Conservation (phyloP, 2,329 filamentous ascomycete genomes). For the Zymoseptoria ardabiliae region DNA sequence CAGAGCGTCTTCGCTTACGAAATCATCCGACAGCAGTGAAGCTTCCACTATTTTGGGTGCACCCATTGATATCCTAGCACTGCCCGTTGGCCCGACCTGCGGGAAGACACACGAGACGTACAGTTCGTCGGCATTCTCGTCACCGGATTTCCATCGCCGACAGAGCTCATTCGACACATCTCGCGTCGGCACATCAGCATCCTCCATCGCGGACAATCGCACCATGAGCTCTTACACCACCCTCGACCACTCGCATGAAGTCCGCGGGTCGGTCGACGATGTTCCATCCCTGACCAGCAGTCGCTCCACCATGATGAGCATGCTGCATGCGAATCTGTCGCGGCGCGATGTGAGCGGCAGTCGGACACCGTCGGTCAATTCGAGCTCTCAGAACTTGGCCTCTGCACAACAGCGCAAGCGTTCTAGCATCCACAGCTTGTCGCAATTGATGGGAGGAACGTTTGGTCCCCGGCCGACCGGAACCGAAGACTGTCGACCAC, state of each 20-base stretch:
- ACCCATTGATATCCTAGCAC: conserved; percentile 29
- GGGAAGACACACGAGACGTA: conserved; percentile 59
- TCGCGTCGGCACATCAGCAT: conserved; percentile 66
- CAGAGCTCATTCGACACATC: conserved; percentile 63
- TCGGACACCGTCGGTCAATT: conserved; percentile 35
- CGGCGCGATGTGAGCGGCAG: conserved; percentile 31
- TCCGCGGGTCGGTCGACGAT: conserved; percentile 64
- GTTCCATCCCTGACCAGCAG: conserved; percentile 69
- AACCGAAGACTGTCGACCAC: conserved; percentile 28
- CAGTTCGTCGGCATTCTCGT: conserved; percentile 52
- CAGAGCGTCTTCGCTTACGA: conserved; percentile 41
- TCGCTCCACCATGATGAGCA: conserved; percentile 66
- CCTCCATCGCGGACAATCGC: conserved; percentile 63
- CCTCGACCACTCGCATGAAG: conserved; percentile 66
- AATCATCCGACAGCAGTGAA: conserved; percentile 44
- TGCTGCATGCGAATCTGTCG: conserved; percentile 47
- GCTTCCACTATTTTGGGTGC: conserved; percentile 30
- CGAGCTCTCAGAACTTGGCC: conserved; percentile 30
- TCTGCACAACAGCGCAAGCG: conserved; percentile 58
- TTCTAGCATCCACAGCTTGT: conserved; percentile 69
- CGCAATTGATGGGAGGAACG: conserved; percentile 65
- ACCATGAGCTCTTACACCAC: conserved; percentile 63
- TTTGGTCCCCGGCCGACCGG: conserved; percentile 40
- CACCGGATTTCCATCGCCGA: conserved; percentile 55
- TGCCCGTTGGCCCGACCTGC: conserved; percentile 38